phyloP scores from a whole-genome alignment of 169 alveolate genomes.

The Eimeria maxima region DNA sequence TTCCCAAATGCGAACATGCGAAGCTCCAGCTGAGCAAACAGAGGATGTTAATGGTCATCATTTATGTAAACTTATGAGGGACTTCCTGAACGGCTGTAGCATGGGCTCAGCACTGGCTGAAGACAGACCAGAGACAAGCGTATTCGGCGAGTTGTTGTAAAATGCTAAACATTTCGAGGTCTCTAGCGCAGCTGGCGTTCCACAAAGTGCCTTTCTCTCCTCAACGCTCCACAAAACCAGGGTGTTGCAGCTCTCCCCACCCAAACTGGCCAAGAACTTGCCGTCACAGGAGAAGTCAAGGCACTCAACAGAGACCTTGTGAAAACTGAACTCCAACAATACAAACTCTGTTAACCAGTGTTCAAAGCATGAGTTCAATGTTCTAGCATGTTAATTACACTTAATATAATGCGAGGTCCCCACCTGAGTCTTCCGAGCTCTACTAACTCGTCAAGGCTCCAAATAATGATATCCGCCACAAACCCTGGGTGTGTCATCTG shows the following conservation, averaged over 20 bases:
- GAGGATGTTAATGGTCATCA: too few relatives aligned
- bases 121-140: slow-evolving; percentile 87
- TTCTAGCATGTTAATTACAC: not conserved
- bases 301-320: slow-evolving; percentile 82
- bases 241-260: slow-evolving; percentile 96
- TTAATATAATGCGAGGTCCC: not conserved
- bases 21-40: slow-evolving; percentile 87
- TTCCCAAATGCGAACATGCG: slow-evolving; percentile 90
- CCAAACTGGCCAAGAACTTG: slow-evolving; percentile 93
- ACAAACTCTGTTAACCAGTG: not conserved
- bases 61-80: too few relatives aligned
- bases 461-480: slow-evolving; percentile 93
- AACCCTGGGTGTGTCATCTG: slow-evolving; percentile 95
- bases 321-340: slow-evolving; percentile 68
- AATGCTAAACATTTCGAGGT: slow-evolving; percentile 91
- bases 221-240: slow-evolving; percentile 94
- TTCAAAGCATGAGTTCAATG: not conserved
- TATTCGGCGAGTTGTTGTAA: slow-evolving; percentile 89
- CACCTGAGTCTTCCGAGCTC: slow-evolving; percentile 89
- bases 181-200: slow-evolving; percentile 94
- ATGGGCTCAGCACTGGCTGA: not conserved
- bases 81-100: not conserved
- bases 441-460: slow-evolving; percentile 92
- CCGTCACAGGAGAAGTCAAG: slow-evolving; percentile 83
- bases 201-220: slow-evolving; percentile 93